These are phyloP conservation scores for Kingdonia uniflora DNA, from an alignment of 164 flowering plant species.

Conservation along the genomic window DNA sequence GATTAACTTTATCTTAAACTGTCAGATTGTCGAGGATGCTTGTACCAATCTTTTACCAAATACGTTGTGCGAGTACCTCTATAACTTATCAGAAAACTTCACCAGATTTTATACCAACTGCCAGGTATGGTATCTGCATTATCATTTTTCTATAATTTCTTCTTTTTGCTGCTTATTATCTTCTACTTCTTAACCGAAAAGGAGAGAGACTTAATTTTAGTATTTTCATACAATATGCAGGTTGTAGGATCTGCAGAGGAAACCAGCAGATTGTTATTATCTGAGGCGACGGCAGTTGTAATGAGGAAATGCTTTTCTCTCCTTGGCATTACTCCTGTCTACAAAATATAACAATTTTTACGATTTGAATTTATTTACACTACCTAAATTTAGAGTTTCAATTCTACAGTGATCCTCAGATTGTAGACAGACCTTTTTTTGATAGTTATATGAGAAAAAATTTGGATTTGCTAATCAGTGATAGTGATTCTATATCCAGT, in stretches of 20 bases:
- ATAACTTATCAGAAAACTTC: conserved; percentile 67
- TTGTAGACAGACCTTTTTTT: too few species aligned
- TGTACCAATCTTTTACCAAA: conserved; percentile 71
- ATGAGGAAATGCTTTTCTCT: conserved; percentile 85
- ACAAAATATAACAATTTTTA: conserved; percentile 42
- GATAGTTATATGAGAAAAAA: too few species aligned
- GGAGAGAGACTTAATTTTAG: not conserved
- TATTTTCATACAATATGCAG: conserved; percentile 19
- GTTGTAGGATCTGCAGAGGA: conserved; percentile 83
- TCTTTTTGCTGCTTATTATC: not conserved
- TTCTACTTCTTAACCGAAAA: not conserved
- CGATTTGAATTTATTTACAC: not conserved
- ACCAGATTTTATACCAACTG: conserved; percentile 71
- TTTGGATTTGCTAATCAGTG: too few species aligned
- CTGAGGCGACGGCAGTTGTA: conserved; percentile 85
- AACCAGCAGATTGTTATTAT: conserved; percentile 68
- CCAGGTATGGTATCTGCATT: conserved; percentile 38
- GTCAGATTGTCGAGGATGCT: conserved; percentile 78
- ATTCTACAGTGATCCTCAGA: too few species aligned
- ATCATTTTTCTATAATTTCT: not conserved
- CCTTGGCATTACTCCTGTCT: conserved; percentile 75
- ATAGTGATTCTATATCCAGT: too few species aligned
- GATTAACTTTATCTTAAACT: not conserved
- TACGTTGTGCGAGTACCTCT: conserved; percentile 75
- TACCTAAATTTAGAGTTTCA: not conserved